These are phyloP conservation scores for Euphrasia confusa DNA, from an alignment of 257 asterid genomes.

Conservation along the genomic window DNA sequence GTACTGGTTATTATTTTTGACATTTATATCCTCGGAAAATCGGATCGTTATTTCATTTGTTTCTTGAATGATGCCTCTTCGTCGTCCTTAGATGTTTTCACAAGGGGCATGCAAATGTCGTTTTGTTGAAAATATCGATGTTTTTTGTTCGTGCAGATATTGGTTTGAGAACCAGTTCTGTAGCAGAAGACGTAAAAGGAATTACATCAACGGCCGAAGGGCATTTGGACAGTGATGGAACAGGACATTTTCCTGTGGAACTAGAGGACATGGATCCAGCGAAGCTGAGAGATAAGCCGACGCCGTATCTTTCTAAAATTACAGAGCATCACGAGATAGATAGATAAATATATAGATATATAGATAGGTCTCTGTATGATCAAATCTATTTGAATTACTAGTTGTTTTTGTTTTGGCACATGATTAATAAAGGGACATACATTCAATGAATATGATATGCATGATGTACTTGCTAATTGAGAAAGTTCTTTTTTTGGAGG, in stretches of 20 bases:
- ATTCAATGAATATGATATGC: background rate
- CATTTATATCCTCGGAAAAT: too few species aligned
- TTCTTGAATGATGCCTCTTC: too few species aligned
- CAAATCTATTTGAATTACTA: background rate
- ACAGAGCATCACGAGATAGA: constrained; percentile 4
- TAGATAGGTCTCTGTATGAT: too few species aligned
- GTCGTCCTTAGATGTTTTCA: too few species aligned
- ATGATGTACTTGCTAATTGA: background rate
- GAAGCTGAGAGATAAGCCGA: constrained; percentile 23
- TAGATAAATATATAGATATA: background rate
- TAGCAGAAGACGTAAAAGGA: constrained; percentile 41
- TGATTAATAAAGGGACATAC: background rate
- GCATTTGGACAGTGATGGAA: constrained; percentile 54
- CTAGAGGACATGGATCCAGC: constrained; percentile 32
- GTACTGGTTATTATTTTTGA: too few species aligned
- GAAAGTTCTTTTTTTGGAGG: background rate
- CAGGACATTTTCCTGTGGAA: constrained; percentile 52
- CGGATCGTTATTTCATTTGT: too few species aligned
- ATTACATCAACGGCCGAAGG: constrained; percentile 33
- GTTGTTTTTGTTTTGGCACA: background rate
- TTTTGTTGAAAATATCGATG: background rate
- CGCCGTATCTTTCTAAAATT: constrained; percentile 12
- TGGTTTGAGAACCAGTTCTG: constrained; percentile 28
- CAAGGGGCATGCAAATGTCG: too few species aligned
- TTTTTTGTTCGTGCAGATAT: constrained; percentile 31